Base-by-base conservation (phyloP, 2,329 filamentous ascomycete species). In the Capronia epimyces region DNA sequence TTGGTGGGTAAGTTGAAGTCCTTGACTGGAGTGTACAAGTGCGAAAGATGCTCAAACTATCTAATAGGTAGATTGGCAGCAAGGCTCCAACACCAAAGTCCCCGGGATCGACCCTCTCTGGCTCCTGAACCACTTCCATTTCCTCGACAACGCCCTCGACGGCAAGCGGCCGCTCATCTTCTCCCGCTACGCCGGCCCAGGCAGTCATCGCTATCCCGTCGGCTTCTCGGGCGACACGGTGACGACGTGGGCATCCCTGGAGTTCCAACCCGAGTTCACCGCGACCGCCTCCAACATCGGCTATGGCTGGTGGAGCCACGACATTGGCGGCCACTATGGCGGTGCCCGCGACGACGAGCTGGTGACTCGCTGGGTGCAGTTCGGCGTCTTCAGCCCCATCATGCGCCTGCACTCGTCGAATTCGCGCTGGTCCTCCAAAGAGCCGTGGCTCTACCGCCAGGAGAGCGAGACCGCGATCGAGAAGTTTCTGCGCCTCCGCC, bases 31-130 rank as follows among this genome's bases (percentile, higher is more conserved):
- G n/a, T n/a, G n/a, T n/a, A n/a, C n/a, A n/a, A n/a, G n/a, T n/a
- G n/a, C n/a, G n/a, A n/a, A n/a, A n/a, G n/a, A n/a, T n/a, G n/a
- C n/a, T n/a, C n/a, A n/a, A n/a, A n/a, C n/a, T n/a, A n/a, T n/a
- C n/a, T n/a, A n/a, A n/a, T n/a, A n/a, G n/a, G n/a, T 83, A 22
- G 81, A 84, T 62, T 84, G 81, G 81, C 81, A 84, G 63, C 81
- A 84, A 63, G 81, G 81, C 1, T 66, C 69, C 2, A 68, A 72
- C 49, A 79, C 79, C 1, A 71, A 72, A 27, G 71, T 82, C 4
- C 75, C 73, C 0, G 79, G 79, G 1, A 67, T 84, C 2, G 81
- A 84, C 62, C 81, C 81, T 0, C 67, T 84, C 0, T 84, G 81
- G 81, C 66, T 83, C 20, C 70, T 84, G 16, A 84, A 84, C 59